Conservation (phyloP, 176 grass and related monocot genomes). For the Pontederia crassipes region DNA sequence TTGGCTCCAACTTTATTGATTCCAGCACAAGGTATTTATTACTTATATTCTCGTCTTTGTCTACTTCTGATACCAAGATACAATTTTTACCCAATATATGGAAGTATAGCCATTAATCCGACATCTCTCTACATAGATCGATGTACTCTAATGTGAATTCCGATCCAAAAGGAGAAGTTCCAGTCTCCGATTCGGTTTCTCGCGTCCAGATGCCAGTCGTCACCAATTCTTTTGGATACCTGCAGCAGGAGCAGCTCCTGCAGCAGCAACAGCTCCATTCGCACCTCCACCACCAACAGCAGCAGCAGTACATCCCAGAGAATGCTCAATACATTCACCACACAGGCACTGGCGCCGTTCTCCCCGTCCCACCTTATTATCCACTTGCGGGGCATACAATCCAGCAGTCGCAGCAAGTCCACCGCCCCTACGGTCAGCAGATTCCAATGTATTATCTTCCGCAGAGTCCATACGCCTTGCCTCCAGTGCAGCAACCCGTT, state of each 20-base stretch:
- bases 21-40: slow-evolving; percentile 43
- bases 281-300: slow-evolving; percentile 30
- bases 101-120: background rate
- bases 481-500: slow-evolving; percentile 22
- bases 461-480: slow-evolving; percentile 43
- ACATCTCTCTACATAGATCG: background rate
- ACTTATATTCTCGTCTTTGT: slow-evolving; percentile 8
- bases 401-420: slow-evolving; percentile 54
- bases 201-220: slow-evolving; percentile 27
- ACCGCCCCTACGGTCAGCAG: slow-evolving; percentile 31
- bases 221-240: background rate
- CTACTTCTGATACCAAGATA: background rate
- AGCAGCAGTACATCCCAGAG: slow-evolving; percentile 38
- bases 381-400: slow-evolving; percentile 21
- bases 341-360: slow-evolving; percentile 50
- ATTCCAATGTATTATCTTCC: slow-evolving; percentile 64
- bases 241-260: slow-evolving; percentile 31
- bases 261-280: slow-evolving; percentile 34
- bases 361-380: slow-evolving; percentile 66
- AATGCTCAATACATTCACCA: slow-evolving; percentile 91
- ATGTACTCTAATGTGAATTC: background rate
- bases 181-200: slow-evolving; percentile 18
- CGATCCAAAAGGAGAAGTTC: slow-evolving; percentile 10
- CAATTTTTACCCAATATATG: background rate
- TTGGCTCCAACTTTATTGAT: slow-evolving; percentile 31